These are phyloP conservation scores for Whalleya microplaca DNA, from an alignment of 2,329 filamentous ascomycete species.

Conservation along the genomic window DNA sequence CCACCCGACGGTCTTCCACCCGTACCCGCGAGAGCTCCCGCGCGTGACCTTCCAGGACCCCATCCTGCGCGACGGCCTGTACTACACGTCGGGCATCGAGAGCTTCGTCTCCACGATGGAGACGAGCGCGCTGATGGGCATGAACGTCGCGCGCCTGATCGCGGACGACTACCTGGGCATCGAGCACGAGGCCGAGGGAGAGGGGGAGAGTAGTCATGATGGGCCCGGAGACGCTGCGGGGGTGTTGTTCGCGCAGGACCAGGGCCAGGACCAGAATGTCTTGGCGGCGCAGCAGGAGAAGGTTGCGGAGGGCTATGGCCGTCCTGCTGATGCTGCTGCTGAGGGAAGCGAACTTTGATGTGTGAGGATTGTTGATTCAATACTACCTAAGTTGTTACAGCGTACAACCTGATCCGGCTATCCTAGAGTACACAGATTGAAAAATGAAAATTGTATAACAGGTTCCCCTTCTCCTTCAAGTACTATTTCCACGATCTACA, in stretches of 20 bases:
- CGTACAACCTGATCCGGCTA: too few species aligned
- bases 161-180: conserved; percentile 56
- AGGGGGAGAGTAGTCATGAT: too few species aligned
- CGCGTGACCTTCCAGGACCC: conserved; percentile 86
- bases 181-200: too few species aligned
- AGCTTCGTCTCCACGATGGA: conserved; percentile 98
- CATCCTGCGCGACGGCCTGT: conserved; percentile 67
- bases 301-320: background rate
- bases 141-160: conserved; percentile 76
- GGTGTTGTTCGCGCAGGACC: background rate
- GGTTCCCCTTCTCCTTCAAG: too few species aligned
- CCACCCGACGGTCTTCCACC: conserved; percentile 76
- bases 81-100: conserved; percentile 79
- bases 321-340: conserved; percentile 2
- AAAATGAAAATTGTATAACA: background rate
- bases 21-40: conserved; percentile 85
- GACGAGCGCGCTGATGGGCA: conserved; percentile 89
- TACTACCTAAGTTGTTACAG: too few species aligned
- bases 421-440: background rate
- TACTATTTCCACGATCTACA: too few species aligned
- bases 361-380: too few species aligned
- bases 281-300: conserved; percentile 7
- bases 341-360: conserved; percentile 14
- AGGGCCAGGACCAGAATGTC: conserved; percentile 6
- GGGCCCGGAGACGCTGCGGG: background rate